Base-by-base conservation (phyloP, 2,329 filamentous ascomycete genomes). In the Colletotrichum abscissum region DNA sequence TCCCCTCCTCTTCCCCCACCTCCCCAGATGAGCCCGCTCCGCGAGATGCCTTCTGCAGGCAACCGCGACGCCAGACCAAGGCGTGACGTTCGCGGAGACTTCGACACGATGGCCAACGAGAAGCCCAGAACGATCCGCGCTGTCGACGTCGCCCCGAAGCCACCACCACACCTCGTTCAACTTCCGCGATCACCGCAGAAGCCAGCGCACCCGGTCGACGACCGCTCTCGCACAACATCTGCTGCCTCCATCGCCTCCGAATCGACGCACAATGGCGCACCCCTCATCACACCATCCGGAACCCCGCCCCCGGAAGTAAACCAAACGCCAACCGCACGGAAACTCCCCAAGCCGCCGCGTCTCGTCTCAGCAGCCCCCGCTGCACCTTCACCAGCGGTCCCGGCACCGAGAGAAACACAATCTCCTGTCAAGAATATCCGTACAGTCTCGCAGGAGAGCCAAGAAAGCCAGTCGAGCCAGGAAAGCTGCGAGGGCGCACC, bases 11-110 rank as follows among this genome's bases (percentile, higher is more conserved):
- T 88, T 2, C 86, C 87, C 0, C 80, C 84, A 46, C 85, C 85
- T 1, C 87, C 84, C 19, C 86, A 85, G 60, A 75, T 88, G 60
- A 88, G 84, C 60, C 89, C 90, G 1, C 82, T 92, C 0, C 86
- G 86, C 62, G 86, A 89, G 46, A 67, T 63, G 26, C 24, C 69
- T 5, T 67, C 74, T 8, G 74, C 74, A 2, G 88, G 86, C 3
- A 91, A 91, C 76, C 75, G 83, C 75, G 77, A 75, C 19, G 55
- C 54, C 1, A 60, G 67, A 19, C 42, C 57, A 1, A 60, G 59
- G 22, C 70, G 74, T 5, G 76, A 83, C 56, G 82, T 84, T 67
- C 80, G 80, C 2, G 83, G 83, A 7, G 83, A 86, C 14, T 87
- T 86, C 74, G 82, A 82, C 0, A 84, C 86, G 1, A 86, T 87